Base-by-base conservation (phyloP, 1,284 basidiomycete species). In the Puccinia novopanici region DNA sequence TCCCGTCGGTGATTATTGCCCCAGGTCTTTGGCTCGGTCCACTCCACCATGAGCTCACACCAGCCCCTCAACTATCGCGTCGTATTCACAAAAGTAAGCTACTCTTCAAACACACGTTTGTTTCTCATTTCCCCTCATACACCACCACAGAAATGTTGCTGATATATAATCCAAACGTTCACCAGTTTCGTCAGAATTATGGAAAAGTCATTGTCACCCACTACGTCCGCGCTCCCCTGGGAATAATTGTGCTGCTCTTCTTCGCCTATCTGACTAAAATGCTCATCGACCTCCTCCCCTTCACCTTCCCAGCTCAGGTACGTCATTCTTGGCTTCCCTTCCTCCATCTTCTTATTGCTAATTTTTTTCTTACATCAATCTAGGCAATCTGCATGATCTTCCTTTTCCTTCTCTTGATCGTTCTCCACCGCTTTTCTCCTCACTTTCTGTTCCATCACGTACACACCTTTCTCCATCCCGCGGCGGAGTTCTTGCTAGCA, bases 231-330 rank as follows among this genome's bases (percentile, higher is more conserved):
- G 79, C 70, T 0, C 79, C 79, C 13, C 30, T 75, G 50, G 79
- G 79, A 0, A 57, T 75, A 17, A 40, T 80, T 9, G 40, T 68
- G 17, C 27, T 80, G 13, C 50, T 80, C 12, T 42, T 75, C 17
- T 75, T 80, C 45, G 34, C 79, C 61, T 80, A 67, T 24, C 61
- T 80, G 24, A 68, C 72, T 6, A 61, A 80, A 40, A 4, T 75
- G 42, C 59, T 61, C 34, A 74, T 75, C 24, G 61, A 72, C 40
- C 70, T 65, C 5, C 52, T 80, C 17, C 79, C 79, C 6, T 80
- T 80, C 72, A 75, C 72, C 12, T 80, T 80, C 73, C 79, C 79
- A 22, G 45, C 77, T 34, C 71, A 72, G 48, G 59, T 77, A 37
- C 1, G 12, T 61, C 2, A 3, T 34, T 48, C n/a, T 24, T 57